Conservation (phyloP, 1,284 basidiomycete species). For the Xerocomus amazonicus region DNA sequence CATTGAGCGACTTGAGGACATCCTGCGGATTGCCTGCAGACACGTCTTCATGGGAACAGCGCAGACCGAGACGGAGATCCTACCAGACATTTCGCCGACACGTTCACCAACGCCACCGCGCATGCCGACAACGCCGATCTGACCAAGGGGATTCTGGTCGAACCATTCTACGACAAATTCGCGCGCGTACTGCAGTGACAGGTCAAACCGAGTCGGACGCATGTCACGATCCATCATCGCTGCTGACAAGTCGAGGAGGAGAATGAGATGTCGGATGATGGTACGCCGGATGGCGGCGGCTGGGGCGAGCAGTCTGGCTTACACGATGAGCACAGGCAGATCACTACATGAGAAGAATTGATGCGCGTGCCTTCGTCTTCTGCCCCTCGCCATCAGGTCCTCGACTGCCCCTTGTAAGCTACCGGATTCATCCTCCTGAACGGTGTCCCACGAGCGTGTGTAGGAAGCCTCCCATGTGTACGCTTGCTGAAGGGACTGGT, state of each 20-base stretch:
- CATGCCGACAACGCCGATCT: constrained; percentile 92
- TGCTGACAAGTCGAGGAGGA: constrained; percentile 86
- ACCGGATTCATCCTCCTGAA: constrained; percentile 93
- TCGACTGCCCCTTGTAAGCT: constrained; percentile 89
- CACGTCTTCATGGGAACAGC: constrained; percentile 1
- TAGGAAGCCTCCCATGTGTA: constrained; percentile 98
- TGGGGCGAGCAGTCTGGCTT: constrained; percentile 67
- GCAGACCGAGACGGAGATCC: constrained; percentile 18
- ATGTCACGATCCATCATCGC: constrained; percentile 96
- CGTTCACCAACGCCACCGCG: constrained; percentile 85
- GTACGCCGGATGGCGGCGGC: constrained; percentile 87
- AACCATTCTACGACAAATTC: constrained; percentile 97
- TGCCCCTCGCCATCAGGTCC: constrained; percentile 80
- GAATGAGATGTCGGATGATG: constrained; percentile 92
- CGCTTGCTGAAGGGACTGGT: constrained; percentile 48
- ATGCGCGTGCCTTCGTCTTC: constrained; percentile 70
- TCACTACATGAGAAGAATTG: constrained; percentile 2
- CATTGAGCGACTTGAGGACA: constrained; percentile 80
- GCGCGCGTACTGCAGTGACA: constrained; percentile 84
- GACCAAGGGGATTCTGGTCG: constrained; percentile 98
- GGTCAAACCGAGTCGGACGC: constrained; percentile 88
- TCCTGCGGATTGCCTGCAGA: constrained; percentile 88
- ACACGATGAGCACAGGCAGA: constrained; percentile 6
- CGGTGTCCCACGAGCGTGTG: constrained; percentile 93
- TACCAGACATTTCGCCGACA: constrained; percentile 86